Evolutionary conservation across 805 yeast genomes (phyloP), one percentile per base, ranked within the genome.

Genomic region (Candida oleophila): DNA sequence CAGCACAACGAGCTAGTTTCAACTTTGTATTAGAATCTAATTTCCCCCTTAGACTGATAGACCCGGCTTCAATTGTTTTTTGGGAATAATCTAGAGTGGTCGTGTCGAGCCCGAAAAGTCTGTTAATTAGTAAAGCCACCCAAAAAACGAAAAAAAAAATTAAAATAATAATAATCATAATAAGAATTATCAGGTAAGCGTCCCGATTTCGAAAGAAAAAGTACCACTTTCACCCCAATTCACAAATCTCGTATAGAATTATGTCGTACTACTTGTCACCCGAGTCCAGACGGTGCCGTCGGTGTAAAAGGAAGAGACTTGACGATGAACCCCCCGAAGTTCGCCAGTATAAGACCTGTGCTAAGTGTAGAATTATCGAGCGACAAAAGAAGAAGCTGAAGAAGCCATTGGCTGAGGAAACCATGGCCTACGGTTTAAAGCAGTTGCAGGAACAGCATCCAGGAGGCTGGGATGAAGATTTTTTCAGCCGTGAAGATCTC

Each of bases 291-390:
- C 60, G 69, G 51, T 78, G 83, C 56, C 80, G 83, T 57, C 76
- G 83, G 55, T 78, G 83, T 64, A 78, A 78, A 56, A 62, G 81
- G 43, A 74, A 76, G 70, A 69, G 83, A 63, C 69, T 76, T 52
- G 76, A 73, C 49, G 78, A 77, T 49, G 83, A 78, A 60, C 78
- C 79, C 20, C 77, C 80, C 1, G 82, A 78, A 50, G 82, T 78
- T 36, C 67, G 73, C 53, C 80, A 76, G 55, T 78, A 77, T 58
- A 78, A 78, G 50, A 78, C 83, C 3, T 78, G 83, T 61, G 80
- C 78, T 56, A 77, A 80, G 50, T 78, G 83, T 56, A 70, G 83
- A 48, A 75, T 77, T 58, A 74, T 78, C 41, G 83, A 78, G 57
- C 64, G 83, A 49, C 64, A 62, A 45, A 64, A 68, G 57, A 72